Percentiles rank a stretch among this genome's conserved stretches.
These are phyloP conservation scores for Mesostigma viride DNA, from an alignment of 139 green algal species.

Conservation along the genomic window DNA sequence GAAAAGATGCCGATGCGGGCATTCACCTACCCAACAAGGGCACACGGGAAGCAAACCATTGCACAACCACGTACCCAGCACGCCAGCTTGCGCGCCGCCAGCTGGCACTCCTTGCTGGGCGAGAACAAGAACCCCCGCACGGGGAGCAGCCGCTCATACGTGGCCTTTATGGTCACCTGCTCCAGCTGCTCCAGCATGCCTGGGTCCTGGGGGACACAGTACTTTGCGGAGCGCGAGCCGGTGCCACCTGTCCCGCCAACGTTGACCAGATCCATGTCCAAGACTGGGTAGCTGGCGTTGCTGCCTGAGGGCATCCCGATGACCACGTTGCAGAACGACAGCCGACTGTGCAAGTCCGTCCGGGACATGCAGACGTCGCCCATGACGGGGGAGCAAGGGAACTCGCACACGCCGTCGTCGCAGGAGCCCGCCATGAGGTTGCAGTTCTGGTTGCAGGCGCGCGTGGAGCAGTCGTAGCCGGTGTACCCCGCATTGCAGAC, in stretches of 20 bases:
- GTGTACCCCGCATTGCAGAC: conserved; percentile 14
- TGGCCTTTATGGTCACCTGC: conserved; percentile 2
- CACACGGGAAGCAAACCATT: too few species aligned
- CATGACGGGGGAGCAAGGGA: conserved; percentile 18
- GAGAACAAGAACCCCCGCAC: not conserved
- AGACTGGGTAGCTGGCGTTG: not conserved
- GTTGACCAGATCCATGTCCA: not conserved
- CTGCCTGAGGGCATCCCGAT: not conserved
- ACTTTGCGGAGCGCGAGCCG: not conserved
- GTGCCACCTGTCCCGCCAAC: not conserved
- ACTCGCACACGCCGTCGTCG: conserved; percentile 22
- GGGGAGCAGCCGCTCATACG: conserved; percentile 15
- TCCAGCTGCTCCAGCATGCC: conserved; percentile 17
- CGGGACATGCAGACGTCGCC: conserved; percentile 12
- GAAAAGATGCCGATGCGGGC: too few species aligned
- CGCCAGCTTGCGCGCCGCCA: not conserved
- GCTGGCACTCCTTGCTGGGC: not conserved
- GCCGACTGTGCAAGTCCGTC: not conserved
- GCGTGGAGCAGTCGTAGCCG: conserved; percentile 18
- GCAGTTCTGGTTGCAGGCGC: conserved; percentile 13
- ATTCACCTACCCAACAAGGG: too few species aligned
- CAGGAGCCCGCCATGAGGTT: conserved; percentile 12
- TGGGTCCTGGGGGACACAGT: conserved; percentile 15
- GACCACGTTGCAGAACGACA: conserved; percentile 4
- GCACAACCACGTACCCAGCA: conserved; percentile 16